These are phyloP conservation scores for Yamadazyma akitaensis DNA, from an alignment of 805 yeast species.

Conservation along the genomic window DNA sequence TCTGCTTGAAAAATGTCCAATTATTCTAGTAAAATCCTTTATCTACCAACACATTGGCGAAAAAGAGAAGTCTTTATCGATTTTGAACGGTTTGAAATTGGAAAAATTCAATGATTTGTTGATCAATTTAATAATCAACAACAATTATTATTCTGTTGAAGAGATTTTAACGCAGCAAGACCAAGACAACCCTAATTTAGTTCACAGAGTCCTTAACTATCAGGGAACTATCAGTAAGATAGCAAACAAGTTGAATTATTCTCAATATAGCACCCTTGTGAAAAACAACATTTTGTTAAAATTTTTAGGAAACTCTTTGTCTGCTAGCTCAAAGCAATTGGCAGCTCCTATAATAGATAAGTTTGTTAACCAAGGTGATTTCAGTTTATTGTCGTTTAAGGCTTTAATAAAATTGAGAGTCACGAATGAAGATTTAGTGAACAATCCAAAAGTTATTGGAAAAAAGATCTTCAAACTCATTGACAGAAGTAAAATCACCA, in stretches of 20 bases:
- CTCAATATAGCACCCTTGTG: slow-evolving; percentile 38
- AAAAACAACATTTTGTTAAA: slow-evolving; percentile 46
- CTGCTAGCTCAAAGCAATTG: slow-evolving; percentile 23
- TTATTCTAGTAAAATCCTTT: slow-evolving; percentile 57
- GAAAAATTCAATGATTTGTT: slow-evolving; percentile 34
- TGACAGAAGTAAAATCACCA: slow-evolving; percentile 4
- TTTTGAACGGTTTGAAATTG: slow-evolving; percentile 28
- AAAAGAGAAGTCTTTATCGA: slow-evolving; percentile 26
- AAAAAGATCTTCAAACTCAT: slow-evolving; percentile 22
- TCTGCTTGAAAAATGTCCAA: slow-evolving; percentile 62
- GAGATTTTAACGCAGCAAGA: slow-evolving; percentile 5
- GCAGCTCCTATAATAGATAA: slow-evolving; percentile 11
- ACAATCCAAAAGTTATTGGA: slow-evolving; percentile 15
- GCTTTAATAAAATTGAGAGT: slow-evolving; percentile 28
- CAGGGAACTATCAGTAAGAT: slow-evolving; percentile 33
- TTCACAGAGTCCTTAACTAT: slow-evolving; percentile 34
- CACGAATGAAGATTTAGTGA: slow-evolving; percentile 23
- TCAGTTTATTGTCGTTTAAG: slow-evolving; percentile 27
- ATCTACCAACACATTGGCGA: slow-evolving; percentile 40
- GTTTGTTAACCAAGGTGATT: slow-evolving; percentile 27
- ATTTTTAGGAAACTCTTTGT: slow-evolving; percentile 36
- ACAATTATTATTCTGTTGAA: slow-evolving; percentile 39
- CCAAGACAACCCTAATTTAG: slow-evolving; percentile 26
- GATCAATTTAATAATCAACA: slow-evolving; percentile 40
- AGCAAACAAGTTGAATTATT: slow-evolving; percentile 24